Percentiles rank a stretch among this genome's conserved stretches.
These are phyloP conservation scores for Ophiostoma ulmi DNA, from an alignment of 2,329 filamentous ascomycete genomes.

Conservation along the genomic window DNA sequence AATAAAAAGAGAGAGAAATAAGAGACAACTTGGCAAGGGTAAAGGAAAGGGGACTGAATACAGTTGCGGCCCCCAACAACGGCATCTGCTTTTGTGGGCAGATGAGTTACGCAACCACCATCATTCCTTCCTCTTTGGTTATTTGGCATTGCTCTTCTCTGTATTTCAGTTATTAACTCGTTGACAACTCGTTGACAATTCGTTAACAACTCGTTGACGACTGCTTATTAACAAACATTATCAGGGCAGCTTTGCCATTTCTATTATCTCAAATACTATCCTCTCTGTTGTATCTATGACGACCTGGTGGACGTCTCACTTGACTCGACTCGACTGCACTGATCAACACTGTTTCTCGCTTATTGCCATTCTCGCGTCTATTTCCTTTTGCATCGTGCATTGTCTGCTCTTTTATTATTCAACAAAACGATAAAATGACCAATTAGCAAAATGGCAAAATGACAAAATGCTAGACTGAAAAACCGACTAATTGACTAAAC, in stretches of 20 bases:
- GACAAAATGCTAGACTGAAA: neutral
- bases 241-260: neutral
- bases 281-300: neutral
- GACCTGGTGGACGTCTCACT: neutral
- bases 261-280: neutral
- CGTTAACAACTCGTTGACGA: neutral
- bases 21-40: neutral
- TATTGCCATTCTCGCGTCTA: conserved; percentile 10
- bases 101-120: neutral
- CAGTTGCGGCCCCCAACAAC: conserved; percentile 5
- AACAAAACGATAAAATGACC: neutral
- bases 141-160: neutral
- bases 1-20: neutral
- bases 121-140: neutral
- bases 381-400: conserved; percentile 4
- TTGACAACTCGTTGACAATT: neutral
- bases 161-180: neutral
- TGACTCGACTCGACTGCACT: neutral
- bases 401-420: neutral
- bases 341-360: conserved; percentile 5
- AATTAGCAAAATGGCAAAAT: neutral
- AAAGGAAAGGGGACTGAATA: neutral
- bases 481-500: neutral
- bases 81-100: conserved; percentile 9
- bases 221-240: too few species aligned